These are phyloP conservation scores for Penicillium riverlandense DNA, from an alignment of 495 filamentous ascomycete genomes.

Conservation along the genomic window DNA sequence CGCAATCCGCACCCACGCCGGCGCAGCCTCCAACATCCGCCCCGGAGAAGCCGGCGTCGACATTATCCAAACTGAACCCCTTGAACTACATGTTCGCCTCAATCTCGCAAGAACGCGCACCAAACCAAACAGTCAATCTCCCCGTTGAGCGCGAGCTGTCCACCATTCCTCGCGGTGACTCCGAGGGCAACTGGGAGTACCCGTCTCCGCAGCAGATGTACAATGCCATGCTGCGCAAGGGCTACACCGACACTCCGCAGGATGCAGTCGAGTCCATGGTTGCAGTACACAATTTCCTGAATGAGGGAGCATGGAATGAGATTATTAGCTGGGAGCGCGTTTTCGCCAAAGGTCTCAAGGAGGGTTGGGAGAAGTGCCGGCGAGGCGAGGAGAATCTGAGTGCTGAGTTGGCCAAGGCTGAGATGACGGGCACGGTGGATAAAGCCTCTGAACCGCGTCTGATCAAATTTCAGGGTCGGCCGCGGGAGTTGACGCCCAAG, in stretches of 20 bases:
- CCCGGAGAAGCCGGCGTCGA: conserved; percentile 26
- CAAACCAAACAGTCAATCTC: conserved; percentile 63
- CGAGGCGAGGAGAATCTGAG: conserved; percentile 61
- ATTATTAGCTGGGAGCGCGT: conserved; percentile 86
- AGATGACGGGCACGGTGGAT: conserved; percentile 30
- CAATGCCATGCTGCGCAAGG: conserved; percentile 92
- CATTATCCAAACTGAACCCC: conserved; percentile 74
- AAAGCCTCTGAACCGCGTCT: conserved; percentile 55
- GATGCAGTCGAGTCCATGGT: conserved; percentile 97
- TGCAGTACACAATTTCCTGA: conserved; percentile 93
- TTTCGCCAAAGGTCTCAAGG: conserved; percentile 62
- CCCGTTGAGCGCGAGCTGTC: conserved; percentile 72
- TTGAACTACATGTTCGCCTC: conserved; percentile 93
- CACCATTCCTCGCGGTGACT: conserved; percentile 76
- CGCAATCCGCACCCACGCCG: conserved; percentile 2
- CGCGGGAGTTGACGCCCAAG: conserved; percentile 85
- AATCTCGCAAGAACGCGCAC: conserved; percentile 69
- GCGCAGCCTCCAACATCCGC: conserved; percentile 15
- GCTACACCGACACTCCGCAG: conserved; percentile 85
- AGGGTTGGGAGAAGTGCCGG: conserved; percentile 69
- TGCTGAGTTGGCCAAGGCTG: conserved; percentile 30
- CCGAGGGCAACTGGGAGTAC: conserved; percentile 85
- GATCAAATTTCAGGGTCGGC: conserved; percentile 79
- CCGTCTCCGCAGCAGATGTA: conserved; percentile 99
- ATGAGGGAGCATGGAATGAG: conserved; percentile 94